Percentiles rank a stretch among this genome's conserved stretches.
Conservation (phyloP, 2,329 filamentous ascomycete species). For the Arthrobotrys megalospora region DNA sequence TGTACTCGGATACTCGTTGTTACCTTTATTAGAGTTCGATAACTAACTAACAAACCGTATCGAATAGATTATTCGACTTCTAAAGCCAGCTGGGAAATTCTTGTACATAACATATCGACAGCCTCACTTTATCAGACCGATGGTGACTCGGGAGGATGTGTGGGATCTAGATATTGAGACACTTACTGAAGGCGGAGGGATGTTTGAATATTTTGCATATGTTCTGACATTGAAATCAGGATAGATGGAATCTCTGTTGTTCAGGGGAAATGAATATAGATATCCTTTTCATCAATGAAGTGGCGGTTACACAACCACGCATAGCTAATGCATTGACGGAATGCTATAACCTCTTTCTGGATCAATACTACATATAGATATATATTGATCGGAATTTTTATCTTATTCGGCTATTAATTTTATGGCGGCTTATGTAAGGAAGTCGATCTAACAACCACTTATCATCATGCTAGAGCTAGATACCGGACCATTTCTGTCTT, state of each 20-base stretch:
- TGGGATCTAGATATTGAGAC: conserved; percentile 61
- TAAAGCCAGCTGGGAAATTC: conserved; percentile 62
- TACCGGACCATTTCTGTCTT: no score
- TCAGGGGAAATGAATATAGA: not conserved
- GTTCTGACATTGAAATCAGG: conserved; percentile 62
- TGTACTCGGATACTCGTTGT: conserved; percentile 2
- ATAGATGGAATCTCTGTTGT: not conserved
- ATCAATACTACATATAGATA: no score
- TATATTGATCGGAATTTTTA: no score
- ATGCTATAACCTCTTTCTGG: no score
- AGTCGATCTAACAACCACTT: no score
- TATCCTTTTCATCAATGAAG: no score
- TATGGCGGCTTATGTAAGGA: no score
- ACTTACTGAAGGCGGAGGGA: conserved; percentile 61
- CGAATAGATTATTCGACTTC: conserved; percentile 59
- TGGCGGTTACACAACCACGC: no score
- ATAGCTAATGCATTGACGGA: no score
- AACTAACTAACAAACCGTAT: conserved; percentile 6
- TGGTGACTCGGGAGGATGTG: conserved; percentile 55
- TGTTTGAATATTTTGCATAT: conserved; percentile 63
- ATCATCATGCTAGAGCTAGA: no score
- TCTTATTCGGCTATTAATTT: no score
- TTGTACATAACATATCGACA: conserved; percentile 64
- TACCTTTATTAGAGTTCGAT: not conserved
- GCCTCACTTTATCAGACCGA: conserved; percentile 63